A percentile compares a stretch with the other conserved stretches of the same genome.
phyloP scores from a whole-genome alignment of 1,284 basidiomycete genomes.

The Cutaneotrichosporon arboriforme region DNA sequence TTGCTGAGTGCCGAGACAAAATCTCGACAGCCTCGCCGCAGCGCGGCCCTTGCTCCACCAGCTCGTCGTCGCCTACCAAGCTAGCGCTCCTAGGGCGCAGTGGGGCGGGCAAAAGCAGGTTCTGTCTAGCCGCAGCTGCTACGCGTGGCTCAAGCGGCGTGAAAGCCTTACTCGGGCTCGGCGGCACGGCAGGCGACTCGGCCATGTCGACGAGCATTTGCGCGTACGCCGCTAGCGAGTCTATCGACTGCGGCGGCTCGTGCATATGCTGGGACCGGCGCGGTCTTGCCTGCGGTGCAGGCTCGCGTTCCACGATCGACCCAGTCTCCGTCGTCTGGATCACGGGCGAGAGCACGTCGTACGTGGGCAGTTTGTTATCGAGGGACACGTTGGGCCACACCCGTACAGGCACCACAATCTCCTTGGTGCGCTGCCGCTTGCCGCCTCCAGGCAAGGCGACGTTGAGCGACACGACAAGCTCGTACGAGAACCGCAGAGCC shows the following conservation, averaged over 20 bases:
- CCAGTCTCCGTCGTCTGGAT: constrained; percentile 48
- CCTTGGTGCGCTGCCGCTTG: constrained; percentile 33
- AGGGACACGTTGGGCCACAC: constrained; percentile 44
- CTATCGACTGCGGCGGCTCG: constrained; percentile 10
- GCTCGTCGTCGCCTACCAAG: constrained; percentile 36
- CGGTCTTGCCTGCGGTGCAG: not conserved
- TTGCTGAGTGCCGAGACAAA: constrained; percentile 76
- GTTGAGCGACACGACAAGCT: constrained; percentile 66
- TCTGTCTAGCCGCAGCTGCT: not conserved
- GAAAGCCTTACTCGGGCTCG: constrained; percentile 11
- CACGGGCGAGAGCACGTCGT: constrained; percentile 43
- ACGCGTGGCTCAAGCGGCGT: constrained; percentile 2
- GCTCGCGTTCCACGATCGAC: constrained; percentile 13
- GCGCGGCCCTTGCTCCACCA: constrained; percentile 47
- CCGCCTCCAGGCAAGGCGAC: constrained; percentile 32
- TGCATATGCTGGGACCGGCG: not conserved
- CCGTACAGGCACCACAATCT: constrained; percentile 36
- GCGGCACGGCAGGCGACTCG: constrained; percentile 10
- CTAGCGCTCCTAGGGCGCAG: constrained; percentile 5
- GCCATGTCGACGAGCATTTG: constrained; percentile 29
- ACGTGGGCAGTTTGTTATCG: constrained; percentile 25
- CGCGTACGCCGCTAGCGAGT: constrained; percentile 32
- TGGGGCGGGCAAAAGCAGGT: not conserved
- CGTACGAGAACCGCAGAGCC: constrained; percentile 77
- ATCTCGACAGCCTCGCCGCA: constrained; percentile 89